phyloP scores from a whole-genome alignment of 1,284 basidiomycete genomes.

The Pterulicium gracile region DNA sequence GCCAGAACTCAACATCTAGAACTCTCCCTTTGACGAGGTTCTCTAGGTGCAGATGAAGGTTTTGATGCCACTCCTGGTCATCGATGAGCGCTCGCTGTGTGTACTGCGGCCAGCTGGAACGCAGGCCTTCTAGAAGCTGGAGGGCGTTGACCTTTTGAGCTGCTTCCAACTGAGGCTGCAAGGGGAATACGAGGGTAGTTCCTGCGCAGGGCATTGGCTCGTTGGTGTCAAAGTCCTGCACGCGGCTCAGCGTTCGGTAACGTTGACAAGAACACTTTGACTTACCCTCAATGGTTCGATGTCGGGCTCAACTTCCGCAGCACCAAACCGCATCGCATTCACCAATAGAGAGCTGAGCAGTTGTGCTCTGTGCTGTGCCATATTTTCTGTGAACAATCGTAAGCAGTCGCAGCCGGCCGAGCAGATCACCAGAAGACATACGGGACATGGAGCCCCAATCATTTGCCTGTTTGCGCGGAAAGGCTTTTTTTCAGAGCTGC shows the following conservation, averaged over 20 bases:
- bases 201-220: constrained; percentile 24
- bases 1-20: constrained; percentile 37
- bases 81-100: constrained; percentile 18
- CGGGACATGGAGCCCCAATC: constrained; percentile 55
- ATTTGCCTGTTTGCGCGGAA: constrained; percentile 41
- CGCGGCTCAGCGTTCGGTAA: not conserved
- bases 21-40: constrained; percentile 28
- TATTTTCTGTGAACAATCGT: constrained; percentile 31
- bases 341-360: constrained; percentile 28
- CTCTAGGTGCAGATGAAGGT: constrained; percentile 26
- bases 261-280: not conserved
- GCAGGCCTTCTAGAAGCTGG: not conserved
- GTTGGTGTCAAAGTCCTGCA: constrained; percentile 41
- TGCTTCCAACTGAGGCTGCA: constrained; percentile 11
- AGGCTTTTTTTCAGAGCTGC: not conserved
- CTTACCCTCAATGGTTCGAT: constrained; percentile 38
- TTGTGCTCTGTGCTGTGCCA: constrained; percentile 42
- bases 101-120: constrained; percentile 5
- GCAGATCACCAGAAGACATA: constrained; percentile 23
- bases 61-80: constrained; percentile 30
- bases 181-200: constrained; percentile 23
- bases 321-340: constrained; percentile 35
- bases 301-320: constrained; percentile 32
- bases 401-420: not conserved
- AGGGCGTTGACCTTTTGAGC: not conserved